These are phyloP conservation scores for Garcia nutans DNA, from an alignment of 345 rosid species.

Conservation along the genomic window DNA sequence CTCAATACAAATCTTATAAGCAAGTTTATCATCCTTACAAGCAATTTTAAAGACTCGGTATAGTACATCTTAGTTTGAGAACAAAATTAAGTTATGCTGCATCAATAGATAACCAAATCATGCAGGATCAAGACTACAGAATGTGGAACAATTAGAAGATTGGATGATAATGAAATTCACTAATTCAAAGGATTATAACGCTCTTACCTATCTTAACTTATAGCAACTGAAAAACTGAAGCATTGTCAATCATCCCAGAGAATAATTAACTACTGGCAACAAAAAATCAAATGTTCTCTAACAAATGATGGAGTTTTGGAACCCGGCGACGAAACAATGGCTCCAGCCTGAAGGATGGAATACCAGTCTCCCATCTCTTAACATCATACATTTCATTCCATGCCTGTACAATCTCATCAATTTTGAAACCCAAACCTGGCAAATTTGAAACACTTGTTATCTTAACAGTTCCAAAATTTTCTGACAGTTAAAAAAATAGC, in stretches of 20 bases:
- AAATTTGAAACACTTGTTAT: slow-evolving; percentile 1
- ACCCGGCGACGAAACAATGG: slow-evolving; percentile 84
- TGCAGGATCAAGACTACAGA: background rate
- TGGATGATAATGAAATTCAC: background rate
- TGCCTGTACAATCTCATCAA: slow-evolving; percentile 95
- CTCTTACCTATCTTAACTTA: slow-evolving; percentile 29
- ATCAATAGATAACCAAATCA: background rate
- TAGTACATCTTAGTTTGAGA: background rate
- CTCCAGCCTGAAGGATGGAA: slow-evolving; percentile 92
- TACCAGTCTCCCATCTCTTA: slow-evolving; percentile 90
- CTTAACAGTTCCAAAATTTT: background rate
- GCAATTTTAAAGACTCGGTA: background rate
- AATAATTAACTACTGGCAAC: slow-evolving; percentile 14
- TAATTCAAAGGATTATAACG: slow-evolving; percentile 1
- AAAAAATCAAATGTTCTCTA: slow-evolving; percentile 60
- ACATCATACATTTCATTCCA: slow-evolving; percentile 99
- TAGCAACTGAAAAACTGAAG: slow-evolving; percentile 21
- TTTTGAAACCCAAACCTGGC: slow-evolving; percentile 86
- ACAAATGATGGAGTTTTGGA: slow-evolving; percentile 72
- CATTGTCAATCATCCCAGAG: slow-evolving; percentile 16
- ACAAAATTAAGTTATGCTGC: background rate
- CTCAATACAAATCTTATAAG: background rate
- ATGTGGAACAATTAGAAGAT: slow-evolving; percentile 6
- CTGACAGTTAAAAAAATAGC: background rate
- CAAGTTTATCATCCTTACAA: background rate